These are phyloP conservation scores for Citrus medica DNA, from an alignment of 345 rosid genomes.

Conservation along the genomic window DNA sequence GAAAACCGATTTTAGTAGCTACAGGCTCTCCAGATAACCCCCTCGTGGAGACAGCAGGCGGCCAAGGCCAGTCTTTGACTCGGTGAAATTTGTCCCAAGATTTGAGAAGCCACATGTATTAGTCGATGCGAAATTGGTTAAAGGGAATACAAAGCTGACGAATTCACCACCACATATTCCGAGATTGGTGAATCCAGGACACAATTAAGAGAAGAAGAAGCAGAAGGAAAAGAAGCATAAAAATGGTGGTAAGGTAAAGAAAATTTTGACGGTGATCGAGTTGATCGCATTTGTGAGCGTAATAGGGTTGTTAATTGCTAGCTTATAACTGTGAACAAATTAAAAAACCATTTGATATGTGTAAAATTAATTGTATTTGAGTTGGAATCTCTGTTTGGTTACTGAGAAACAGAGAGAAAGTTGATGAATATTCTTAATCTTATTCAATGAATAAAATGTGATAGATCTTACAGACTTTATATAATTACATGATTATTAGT, in stretches of 20 bases:
- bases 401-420: too few species aligned
- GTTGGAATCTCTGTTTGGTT: too few species aligned
- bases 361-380: too few species aligned
- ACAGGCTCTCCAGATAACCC: too few species aligned
- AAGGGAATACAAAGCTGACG: constrained; percentile 21
- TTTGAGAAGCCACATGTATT: constrained; percentile 21
- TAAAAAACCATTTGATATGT: constrained; percentile 17
- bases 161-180: constrained; percentile 24
- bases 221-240: constrained; percentile 38
- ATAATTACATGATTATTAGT: too few species aligned
- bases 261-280: constrained; percentile 23
- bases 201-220: constrained; percentile 30
- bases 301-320: constrained; percentile 29
- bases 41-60: too few species aligned
- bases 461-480: too few species aligned
- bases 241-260: constrained; percentile 34
- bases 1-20: too few species aligned
- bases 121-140: constrained; percentile 21
- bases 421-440: too few species aligned
- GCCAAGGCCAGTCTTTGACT: constrained; percentile 22
- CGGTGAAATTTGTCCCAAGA: constrained; percentile 36
- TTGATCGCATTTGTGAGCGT: constrained; percentile 20
- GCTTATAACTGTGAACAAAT: constrained; percentile 32
- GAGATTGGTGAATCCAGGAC: neutral
- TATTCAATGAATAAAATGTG: too few species aligned